Base-by-base conservation (phyloP, 805 yeast species). In the Candida schatavii region DNA sequence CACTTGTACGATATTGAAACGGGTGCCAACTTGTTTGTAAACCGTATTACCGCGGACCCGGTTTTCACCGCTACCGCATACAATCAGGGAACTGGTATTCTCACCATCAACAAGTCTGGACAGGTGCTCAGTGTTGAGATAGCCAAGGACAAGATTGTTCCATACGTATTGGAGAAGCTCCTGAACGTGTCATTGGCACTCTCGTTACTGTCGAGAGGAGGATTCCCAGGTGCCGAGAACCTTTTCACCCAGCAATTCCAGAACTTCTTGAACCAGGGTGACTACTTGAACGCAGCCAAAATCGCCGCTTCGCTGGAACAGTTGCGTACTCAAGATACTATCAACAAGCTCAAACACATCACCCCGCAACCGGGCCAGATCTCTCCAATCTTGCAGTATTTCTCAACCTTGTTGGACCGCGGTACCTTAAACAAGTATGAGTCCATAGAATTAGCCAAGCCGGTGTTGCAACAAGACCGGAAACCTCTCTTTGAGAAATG, bases 181-280 rank as follows among this genome's bases (percentile, higher is more conserved):
- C 82, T 91, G 41, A 91, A 93, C 59, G 88, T 91, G 25, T 77
- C 84, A 18, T 74, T 93, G 55, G 99, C 97, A 3, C 73, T 93
- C 46, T 74, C 88, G 9, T 78, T 93, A 49, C 95, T 98, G 21
- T 80, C 96, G 3, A 85, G 98, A 65, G 97, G 97, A 58, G 96
- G 96, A 1, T 79, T 93, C 57, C 93, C 96, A 33, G 99, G 99
- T 51, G 99, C 98, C 37, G 99, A 93, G 62, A 83, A 81, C 56
- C 75, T 93, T 48, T 90, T 93, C 66, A 70, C 76, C 45, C 96
- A 89, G 67, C 98, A 91, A 68, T 93, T 93, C 70, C 95, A 89
- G 57, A 81, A 82, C 61, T 77, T 83, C 55, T 74, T 93, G 55
- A 78, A 80, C 50, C 81, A 81, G 52, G 97, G 97, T 52, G 93